Percentiles rank a stretch among this genome's conserved stretches.
phyloP scores from a whole-genome alignment of 257 asterid genomes.

The Solanum paucissectum region DNA sequence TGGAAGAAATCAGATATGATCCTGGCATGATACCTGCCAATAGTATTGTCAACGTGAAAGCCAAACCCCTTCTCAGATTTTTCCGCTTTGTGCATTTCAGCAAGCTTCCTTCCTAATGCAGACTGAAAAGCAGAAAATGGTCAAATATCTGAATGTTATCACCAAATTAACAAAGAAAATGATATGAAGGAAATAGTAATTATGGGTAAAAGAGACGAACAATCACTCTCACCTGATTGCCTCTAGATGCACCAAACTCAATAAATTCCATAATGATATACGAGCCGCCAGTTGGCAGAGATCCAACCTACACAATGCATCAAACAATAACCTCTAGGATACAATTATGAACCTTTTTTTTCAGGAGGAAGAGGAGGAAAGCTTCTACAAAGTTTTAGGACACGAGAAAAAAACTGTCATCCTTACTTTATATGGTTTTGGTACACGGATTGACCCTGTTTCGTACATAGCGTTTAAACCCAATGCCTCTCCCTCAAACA shows the following conservation, averaged over 20 bases:
- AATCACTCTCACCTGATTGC: constrained; percentile 56
- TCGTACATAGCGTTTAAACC: constrained; percentile 88
- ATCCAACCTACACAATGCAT: constrained; percentile 48
- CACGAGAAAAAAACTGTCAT: background rate
- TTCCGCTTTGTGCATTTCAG: constrained; percentile 89
- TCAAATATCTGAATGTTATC: background rate
- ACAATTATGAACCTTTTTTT: background rate
- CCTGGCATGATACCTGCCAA: constrained; percentile 56
- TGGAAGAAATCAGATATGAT: background rate
- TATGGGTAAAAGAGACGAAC: background rate
- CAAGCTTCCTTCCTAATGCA: constrained; percentile 91
- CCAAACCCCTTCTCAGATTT: constrained; percentile 77
- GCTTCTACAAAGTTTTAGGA: background rate
- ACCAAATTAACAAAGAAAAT: background rate
- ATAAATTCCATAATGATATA: constrained; percentile 85
- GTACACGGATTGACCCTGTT: constrained; percentile 71
- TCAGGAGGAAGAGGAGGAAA: background rate
- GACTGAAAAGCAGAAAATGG: constrained; percentile 53
- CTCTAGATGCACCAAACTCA: constrained; percentile 73
- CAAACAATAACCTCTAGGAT: background rate
- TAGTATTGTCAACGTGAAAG: constrained; percentile 78
- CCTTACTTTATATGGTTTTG: constrained; percentile 70
- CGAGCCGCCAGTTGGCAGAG: constrained; percentile 82
- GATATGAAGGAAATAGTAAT: background rate
- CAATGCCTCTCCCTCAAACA: constrained; percentile 95